Conservation (phyloP, 2,329 filamentous ascomycete species). For the Pezicula neosporulosa region DNA sequence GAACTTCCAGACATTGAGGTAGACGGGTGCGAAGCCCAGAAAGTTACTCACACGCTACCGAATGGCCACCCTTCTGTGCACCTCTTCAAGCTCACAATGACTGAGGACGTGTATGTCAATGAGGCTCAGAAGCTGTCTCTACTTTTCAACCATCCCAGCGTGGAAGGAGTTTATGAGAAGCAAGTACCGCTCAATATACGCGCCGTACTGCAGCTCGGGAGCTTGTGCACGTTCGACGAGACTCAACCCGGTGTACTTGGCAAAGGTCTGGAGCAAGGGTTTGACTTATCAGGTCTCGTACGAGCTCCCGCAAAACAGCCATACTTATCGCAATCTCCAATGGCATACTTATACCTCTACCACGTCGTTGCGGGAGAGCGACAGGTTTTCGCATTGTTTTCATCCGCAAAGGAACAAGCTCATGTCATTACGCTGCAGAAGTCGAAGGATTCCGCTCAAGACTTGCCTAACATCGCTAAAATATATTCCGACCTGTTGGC, state of each 20-base stretch:
- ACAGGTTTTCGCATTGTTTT: slow-evolving; percentile 92
- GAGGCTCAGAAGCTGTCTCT: slow-evolving; percentile 79
- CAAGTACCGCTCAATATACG: slow-evolving; percentile 84
- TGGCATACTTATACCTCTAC: slow-evolving; percentile 88
- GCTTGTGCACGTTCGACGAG: slow-evolving; percentile 89
- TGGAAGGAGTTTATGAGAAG: slow-evolving; percentile 96
- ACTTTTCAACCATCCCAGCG: slow-evolving; percentile 87
- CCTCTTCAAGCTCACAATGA: slow-evolving; percentile 88
- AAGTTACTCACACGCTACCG: slow-evolving; percentile 87
- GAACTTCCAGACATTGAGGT: slow-evolving; percentile 88
- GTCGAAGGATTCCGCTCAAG: slow-evolving; percentile 71
- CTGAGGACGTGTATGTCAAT: slow-evolving; percentile 82
- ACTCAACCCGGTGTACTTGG: slow-evolving; percentile 86
- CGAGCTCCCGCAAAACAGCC: slow-evolving; percentile 62
- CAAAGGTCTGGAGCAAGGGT: slow-evolving; percentile 88
- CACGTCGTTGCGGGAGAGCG: slow-evolving; percentile 88
- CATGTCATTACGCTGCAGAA: slow-evolving; percentile 87
- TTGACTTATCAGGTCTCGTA: slow-evolving; percentile 76
- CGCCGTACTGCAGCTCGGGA: slow-evolving; percentile 86
- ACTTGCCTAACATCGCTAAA: slow-evolving; percentile 85
- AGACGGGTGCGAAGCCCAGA: slow-evolving; percentile 82
- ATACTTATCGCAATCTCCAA: slow-evolving; percentile 71
- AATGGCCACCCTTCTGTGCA: slow-evolving; percentile 94
- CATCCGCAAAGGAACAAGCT: slow-evolving; percentile 73
- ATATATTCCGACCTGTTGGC: slow-evolving; percentile 78